Conservation (phyloP, 2,329 filamentous ascomycete genomes). For the Botrytis aclada region DNA sequence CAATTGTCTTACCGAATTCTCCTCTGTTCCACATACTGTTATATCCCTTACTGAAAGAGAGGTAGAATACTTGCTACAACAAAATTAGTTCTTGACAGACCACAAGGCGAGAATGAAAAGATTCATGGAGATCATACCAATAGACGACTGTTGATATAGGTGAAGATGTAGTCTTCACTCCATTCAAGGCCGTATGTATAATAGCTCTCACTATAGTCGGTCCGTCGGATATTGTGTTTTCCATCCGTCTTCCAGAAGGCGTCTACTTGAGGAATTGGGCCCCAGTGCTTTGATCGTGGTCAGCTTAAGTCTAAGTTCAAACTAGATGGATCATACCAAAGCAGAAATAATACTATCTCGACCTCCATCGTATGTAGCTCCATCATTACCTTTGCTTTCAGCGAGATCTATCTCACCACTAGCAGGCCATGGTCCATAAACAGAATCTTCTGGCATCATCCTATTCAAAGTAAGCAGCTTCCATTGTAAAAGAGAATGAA, state of each 20-base stretch:
- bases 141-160: slow-evolving; percentile 47
- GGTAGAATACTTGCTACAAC: slow-evolving; percentile 41
- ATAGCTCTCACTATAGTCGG: slow-evolving; percentile 44
- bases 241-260: slow-evolving; percentile 29
- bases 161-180: slow-evolving; percentile 51
- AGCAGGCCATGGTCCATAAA: slow-evolving; percentile 50
- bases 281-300: slow-evolving; percentile 43
- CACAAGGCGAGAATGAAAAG: neutral
- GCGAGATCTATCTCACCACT: slow-evolving; percentile 54
- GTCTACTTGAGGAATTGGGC: slow-evolving; percentile 35
- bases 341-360: slow-evolving; percentile 45
- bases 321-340: slow-evolving; percentile 41
- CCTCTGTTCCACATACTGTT: slow-evolving; percentile 41
- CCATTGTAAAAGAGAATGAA: neutral
- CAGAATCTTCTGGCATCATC: slow-evolving; percentile 50
- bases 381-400: slow-evolving; percentile 48
- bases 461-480: slow-evolving; percentile 23
- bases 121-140: slow-evolving; percentile 29
- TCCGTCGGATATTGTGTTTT: slow-evolving; percentile 35
- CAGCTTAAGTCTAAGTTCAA: neutral
- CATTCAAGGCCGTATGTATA: slow-evolving; percentile 55
- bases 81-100: slow-evolving; percentile 23
- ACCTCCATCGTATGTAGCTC: slow-evolving; percentile 41
- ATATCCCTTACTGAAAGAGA: slow-evolving; percentile 31
- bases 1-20: slow-evolving; percentile 41